Percentiles rank a stretch among this genome's conserved stretches.
Conservation (phyloP, 768 basidiomycete species). For the Neoboletus subvelutipes region DNA sequence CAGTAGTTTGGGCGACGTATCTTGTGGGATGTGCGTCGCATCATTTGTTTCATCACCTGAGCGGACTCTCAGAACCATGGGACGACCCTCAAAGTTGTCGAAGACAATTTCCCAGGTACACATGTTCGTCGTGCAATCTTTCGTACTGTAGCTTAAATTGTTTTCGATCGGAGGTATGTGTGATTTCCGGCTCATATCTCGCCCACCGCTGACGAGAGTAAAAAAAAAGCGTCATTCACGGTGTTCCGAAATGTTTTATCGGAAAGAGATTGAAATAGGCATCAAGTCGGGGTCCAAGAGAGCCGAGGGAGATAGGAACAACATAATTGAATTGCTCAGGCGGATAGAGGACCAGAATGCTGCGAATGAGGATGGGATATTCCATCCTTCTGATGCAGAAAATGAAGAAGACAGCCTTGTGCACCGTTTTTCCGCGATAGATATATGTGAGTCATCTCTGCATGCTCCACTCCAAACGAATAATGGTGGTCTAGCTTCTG, state of each 20-base stretch:
- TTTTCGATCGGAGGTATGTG: slow-evolving; percentile 74
- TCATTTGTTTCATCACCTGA: background rate
- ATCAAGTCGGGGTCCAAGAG: slow-evolving; percentile 57
- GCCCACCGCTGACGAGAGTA: background rate
- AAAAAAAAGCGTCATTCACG: slow-evolving; percentile 52
- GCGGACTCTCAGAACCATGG: slow-evolving; percentile 1
- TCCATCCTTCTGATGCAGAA: slow-evolving; percentile 37
- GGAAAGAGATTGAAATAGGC: slow-evolving; percentile 65
- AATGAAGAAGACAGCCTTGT: slow-evolving; percentile 46
- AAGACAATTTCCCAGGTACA: slow-evolving; percentile 75
- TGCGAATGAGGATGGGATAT: slow-evolving; percentile 37
- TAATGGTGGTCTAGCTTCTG: slow-evolving; percentile 42
- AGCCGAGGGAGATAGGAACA: slow-evolving; percentile 52
- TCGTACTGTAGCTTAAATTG: slow-evolving; percentile 79
- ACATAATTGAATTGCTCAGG: slow-evolving; percentile 70
- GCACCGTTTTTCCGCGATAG: slow-evolving; percentile 50
- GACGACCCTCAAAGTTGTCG: slow-evolving; percentile 52
- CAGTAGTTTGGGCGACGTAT: slow-evolving; percentile 9
- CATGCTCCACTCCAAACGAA: background rate
- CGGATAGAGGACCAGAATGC: slow-evolving; percentile 65
- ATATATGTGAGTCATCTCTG: slow-evolving; percentile 52
- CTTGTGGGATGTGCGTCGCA: slow-evolving; percentile 47
- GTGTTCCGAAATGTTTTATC: slow-evolving; percentile 84
- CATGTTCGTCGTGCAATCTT: slow-evolving; percentile 78
- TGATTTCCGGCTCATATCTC: slow-evolving; percentile 18